Percentiles rank a stretch among this genome's conserved stretches.
Conservation (phyloP, 305 asterid genomes). For the Plantago coronopus region DNA sequence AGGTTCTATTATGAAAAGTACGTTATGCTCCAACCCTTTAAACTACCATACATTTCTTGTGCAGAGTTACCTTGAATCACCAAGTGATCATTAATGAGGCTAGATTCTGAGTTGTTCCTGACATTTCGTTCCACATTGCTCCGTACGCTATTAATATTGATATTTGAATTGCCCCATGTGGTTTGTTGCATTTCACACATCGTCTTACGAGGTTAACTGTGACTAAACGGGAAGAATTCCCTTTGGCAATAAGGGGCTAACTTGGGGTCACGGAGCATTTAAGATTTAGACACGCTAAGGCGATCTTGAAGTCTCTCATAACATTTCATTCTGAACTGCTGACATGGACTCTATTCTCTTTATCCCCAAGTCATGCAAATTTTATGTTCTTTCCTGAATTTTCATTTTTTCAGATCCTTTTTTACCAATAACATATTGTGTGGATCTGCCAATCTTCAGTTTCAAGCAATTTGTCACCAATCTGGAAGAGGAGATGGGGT, state of each 20-base stretch:
- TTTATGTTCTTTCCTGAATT: slow-evolving; percentile 1
- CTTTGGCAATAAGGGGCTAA: background rate
- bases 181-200: slow-evolving; percentile 7
- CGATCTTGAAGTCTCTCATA: too few species aligned
- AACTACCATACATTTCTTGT: too few species aligned
- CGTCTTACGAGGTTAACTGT: background rate
- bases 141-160: background rate
- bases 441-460: slow-evolving; percentile 42
- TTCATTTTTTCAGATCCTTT: slow-evolving; percentile 2
- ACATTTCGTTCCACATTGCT: slow-evolving; percentile 9
- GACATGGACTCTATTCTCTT: background rate
- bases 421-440: slow-evolving; percentile 18
- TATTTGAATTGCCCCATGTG: slow-evolving; percentile 4
- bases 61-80: too few species aligned
- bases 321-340: too few species aligned
- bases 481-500: slow-evolving; percentile 60
- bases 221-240: background rate
- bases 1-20: slow-evolving; percentile 72
- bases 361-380: background rate
- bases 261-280: too few species aligned
- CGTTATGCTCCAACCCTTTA: slow-evolving; percentile 30
- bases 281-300: too few species aligned
- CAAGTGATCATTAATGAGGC: slow-evolving; percentile 5
- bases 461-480: slow-evolving; percentile 68
- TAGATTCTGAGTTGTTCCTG: too few species aligned